Evolutionary conservation across 1,284 basidiomycete genomes (phyloP).

Genomic region (Leccinum subatratum): DNA sequence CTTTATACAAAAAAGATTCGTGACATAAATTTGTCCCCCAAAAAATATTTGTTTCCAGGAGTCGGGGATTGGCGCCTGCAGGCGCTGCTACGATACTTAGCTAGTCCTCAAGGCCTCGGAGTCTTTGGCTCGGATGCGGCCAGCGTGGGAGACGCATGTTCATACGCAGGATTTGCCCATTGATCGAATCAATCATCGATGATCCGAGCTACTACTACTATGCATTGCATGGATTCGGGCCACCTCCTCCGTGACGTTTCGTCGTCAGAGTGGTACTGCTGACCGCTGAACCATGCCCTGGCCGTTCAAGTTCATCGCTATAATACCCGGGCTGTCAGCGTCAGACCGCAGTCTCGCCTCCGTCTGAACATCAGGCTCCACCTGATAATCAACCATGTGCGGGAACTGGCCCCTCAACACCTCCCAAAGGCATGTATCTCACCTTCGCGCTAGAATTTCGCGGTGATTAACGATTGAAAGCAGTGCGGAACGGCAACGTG

Average conservation of each 20-base stretch:
- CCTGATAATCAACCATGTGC: not conserved
- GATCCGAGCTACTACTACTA: not conserved
- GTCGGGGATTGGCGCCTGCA: no score
- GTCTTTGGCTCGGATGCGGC: not conserved
- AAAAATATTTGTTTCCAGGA: no score
- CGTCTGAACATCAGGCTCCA: not conserved
- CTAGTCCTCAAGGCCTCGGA: not conserved
- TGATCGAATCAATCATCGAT: not conserved
- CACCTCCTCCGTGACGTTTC: not conserved
- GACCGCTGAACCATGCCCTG: not conserved
- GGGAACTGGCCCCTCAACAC: not conserved
- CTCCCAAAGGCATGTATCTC: not conserved
- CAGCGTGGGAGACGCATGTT: not conserved
- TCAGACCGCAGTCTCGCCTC: not conserved
- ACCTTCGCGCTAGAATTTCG: not conserved
- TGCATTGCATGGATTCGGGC: not conserved
- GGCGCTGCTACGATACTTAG: not conserved
- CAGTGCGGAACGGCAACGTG: not conserved
- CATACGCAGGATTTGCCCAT: not conserved
- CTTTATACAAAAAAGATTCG: no score
- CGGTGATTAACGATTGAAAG: not conserved
- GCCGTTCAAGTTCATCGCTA: not conserved
- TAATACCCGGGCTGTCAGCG: not conserved
- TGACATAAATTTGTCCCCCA: no score
- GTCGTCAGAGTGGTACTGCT: not conserved